Evolutionary conservation across 2,329 filamentous ascomycete species (phyloP).

Genomic region (Chaetomium sp.): DNA sequence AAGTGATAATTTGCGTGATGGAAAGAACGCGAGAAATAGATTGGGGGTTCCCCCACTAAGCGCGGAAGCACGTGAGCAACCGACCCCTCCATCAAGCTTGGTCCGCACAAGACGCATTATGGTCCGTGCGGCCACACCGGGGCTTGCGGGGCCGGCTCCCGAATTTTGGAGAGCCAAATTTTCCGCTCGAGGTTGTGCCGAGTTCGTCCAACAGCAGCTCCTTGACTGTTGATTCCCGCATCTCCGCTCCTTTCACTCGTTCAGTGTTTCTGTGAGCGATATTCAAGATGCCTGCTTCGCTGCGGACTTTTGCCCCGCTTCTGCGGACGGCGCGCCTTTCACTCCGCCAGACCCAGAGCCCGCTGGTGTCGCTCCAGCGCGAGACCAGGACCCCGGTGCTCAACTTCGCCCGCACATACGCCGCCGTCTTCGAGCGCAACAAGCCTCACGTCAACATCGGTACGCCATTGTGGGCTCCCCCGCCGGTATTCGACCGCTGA

Average conservation of each 20-base stretch:
- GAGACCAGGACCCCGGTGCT: constrained; percentile 59
- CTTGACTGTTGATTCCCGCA: constrained; percentile 16
- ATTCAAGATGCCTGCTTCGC: constrained; percentile 69
- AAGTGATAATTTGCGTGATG: no score
- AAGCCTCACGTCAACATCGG: constrained; percentile 99
- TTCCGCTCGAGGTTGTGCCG: constrained; percentile 14
- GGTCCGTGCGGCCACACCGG: constrained; percentile 13
- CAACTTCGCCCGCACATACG: constrained; percentile 60
- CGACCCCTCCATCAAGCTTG: neutral
- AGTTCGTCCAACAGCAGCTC: constrained; percentile 8
- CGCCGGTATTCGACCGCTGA: constrained; percentile 17
- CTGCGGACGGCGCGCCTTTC: constrained; percentile 74
- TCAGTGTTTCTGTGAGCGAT: constrained; percentile 17
- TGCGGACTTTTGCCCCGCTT: constrained; percentile 71
- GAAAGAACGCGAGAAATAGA: no score
- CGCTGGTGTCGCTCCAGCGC: constrained; percentile 70
- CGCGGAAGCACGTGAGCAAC: constrained; percentile 12
- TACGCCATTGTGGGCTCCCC: constrained; percentile 33
- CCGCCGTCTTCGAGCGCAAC: constrained; percentile 66
- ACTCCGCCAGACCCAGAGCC: constrained; percentile 56
- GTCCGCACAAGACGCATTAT: constrained; percentile 6
- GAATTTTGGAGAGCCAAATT: constrained; percentile 23
- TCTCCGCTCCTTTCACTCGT: constrained; percentile 21
- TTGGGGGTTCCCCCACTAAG: neutral
- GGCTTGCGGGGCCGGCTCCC: constrained; percentile 6